Evolutionary conservation across 129 eudicot species (phyloP), one percentile per base, ranked within the genome.

Genomic region (Scalesia atractyloides): DNA sequence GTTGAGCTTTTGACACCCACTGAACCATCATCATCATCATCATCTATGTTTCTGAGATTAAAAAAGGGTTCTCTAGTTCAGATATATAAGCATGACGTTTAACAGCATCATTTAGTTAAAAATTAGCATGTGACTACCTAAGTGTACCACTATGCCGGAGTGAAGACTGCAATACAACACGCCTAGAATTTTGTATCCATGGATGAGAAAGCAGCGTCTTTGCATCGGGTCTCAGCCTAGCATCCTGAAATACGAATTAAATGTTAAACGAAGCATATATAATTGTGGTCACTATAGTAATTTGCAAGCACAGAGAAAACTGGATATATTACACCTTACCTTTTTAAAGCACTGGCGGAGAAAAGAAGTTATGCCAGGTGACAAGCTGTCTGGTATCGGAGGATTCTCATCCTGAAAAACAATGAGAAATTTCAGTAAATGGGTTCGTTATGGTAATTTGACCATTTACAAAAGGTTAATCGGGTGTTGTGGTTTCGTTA

Each of bases 221-320:
- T 10, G 99, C 99, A 84, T 95, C 99, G 19, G 99, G 99, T 86
- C 99, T 91, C 75, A 86, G 87, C 68, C 96, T 84, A 47, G 96
- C 94, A 86, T 95, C 99, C 99, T 95, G 82, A 80, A 86, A 85
- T 20, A 69, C 26, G 44, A 66, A 50, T 58, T 50, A 13, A 51
- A 49, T 33, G 73, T 80, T 75, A 79, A 44, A 53, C 15, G 17
- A 18, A 76, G 72, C 64, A 78, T 80, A 49, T 0, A 33, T 66
- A 64, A 53, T 14, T 63, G 41, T 16, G 24, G 26, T 63, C 14
- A 33, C 12, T 15, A 34, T 62, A 36, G 5, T 60, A 60, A 60
- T 7, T 65, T 65, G 43, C 30, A 69, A 36, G 76, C 46, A 50
- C 52, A 20, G 49, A 78, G 22, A 30, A 73, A 73, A 5, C 39